A percentile compares a stretch with the other conserved stretches of the same genome.
Evolutionary conservation across 2,329 filamentous ascomycete species (phyloP).

Genomic region (Neofusicoccum sp.): DNA sequence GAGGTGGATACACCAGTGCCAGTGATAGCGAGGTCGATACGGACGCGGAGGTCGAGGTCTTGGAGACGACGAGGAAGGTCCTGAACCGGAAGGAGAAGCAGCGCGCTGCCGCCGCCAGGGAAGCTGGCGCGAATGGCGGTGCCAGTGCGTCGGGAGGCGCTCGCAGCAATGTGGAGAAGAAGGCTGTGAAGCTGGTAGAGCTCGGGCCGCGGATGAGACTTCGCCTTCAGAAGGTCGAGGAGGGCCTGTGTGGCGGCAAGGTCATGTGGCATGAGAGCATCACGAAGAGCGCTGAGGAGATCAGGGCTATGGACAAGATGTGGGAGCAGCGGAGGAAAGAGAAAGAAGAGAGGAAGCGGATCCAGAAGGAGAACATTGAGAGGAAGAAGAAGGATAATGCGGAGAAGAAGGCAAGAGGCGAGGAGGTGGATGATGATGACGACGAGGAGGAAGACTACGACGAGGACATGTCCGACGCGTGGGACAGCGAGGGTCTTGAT

Average conservation of each 20-base stretch:
- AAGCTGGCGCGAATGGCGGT: conserved; percentile 24
- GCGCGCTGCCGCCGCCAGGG: conserved; percentile 38
- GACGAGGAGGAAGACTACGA: conserved; percentile 43
- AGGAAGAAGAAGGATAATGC: conserved; percentile 68
- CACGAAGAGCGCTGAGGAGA: conserved; percentile 75
- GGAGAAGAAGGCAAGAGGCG: conserved; percentile 46
- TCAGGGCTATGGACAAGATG: conserved; percentile 73
- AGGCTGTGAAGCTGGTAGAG: conserved; percentile 88
- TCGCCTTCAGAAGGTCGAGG: conserved; percentile 91
- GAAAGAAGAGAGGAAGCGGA: conserved; percentile 76
- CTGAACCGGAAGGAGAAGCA: conserved; percentile 54
- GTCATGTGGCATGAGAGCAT: conserved; percentile 98
- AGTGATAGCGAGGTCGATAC: conserved; percentile 92
- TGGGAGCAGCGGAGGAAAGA: conserved; percentile 78
- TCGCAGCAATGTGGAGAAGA: conserved; percentile 66
- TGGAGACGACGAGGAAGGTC: conserved; percentile 62
- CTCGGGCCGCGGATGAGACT: conserved; percentile 86
- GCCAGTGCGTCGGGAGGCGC: conserved; percentile 32
- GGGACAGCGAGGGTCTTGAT: conserved; percentile 53
- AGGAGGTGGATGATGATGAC: conserved; percentile 43
- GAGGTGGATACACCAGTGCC: conserved; percentile 79
- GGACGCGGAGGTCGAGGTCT: conserved; percentile 89
- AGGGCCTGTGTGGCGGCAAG: conserved; percentile 84
- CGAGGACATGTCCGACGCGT: conserved; percentile 47
- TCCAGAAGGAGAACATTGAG: conserved; percentile 89